A percentile compares a stretch with the other conserved stretches of the same genome.
Conservation (phyloP, 352 stramenopile genomes). For the Phytophthora aleatoria region DNA sequence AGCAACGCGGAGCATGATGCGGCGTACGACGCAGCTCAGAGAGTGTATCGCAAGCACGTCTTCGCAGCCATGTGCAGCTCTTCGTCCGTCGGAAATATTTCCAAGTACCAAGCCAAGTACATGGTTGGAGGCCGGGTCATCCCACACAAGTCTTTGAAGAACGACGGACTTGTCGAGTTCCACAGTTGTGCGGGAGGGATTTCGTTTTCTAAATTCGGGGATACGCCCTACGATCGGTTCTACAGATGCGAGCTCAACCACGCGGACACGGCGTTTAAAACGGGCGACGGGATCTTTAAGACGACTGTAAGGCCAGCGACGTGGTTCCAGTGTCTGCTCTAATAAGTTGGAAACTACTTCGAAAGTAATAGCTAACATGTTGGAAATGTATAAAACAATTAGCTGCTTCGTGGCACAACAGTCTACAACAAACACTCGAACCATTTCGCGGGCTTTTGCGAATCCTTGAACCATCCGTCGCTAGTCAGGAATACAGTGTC, state of each 20-base stretch:
- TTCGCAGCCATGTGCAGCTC: conserved; percentile 45
- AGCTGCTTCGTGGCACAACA: neutral
- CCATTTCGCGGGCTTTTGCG: conserved; percentile 50
- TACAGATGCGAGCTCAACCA: conserved; percentile 56
- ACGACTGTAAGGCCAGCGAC: conserved; percentile 35
- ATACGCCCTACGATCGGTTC: conserved; percentile 28
- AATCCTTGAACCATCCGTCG: conserved; percentile 37
- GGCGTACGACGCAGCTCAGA: conserved; percentile 31
- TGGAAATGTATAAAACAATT: conserved; percentile 1
- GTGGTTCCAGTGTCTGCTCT: conserved; percentile 52
- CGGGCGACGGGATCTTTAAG: conserved; percentile 48
- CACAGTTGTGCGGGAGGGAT: conserved; percentile 44
- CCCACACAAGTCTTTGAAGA: conserved; percentile 43
- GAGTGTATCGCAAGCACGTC: conserved; percentile 37
- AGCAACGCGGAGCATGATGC: conserved; percentile 10
- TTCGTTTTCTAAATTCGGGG: conserved; percentile 29
- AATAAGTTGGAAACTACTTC: neutral
- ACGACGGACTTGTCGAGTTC: conserved; percentile 50
- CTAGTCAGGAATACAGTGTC: conserved; percentile 48
- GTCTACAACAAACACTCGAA: conserved; percentile 46
- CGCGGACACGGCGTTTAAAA: conserved; percentile 51
- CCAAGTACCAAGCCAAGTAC: conserved; percentile 42
- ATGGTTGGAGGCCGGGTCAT: conserved; percentile 31
- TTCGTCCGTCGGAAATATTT: conserved; percentile 43
- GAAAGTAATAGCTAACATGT: neutral